Evolutionary conservation across 805 yeast species (phyloP).

Genomic region (Candida dajiaensis): DNA sequence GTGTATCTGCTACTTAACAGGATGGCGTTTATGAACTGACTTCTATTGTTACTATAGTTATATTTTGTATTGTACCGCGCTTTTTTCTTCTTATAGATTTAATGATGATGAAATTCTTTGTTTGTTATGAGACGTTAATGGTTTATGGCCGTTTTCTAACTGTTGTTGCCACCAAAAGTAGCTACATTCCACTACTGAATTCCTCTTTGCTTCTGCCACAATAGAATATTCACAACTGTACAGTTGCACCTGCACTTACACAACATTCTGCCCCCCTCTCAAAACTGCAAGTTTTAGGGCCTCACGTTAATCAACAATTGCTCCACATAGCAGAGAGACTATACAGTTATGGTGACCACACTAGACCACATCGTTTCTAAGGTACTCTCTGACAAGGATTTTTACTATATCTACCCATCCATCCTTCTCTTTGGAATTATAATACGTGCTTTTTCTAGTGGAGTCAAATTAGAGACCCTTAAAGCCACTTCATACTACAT

Average conservation of each 20-base stretch:
- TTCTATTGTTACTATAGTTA: neutral
- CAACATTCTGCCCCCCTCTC: neutral
- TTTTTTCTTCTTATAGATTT: no score
- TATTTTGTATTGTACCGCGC: neutral
- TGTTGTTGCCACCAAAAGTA: no score
- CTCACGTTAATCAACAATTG: neutral
- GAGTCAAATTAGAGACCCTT: neutral
- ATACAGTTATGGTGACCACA: neutral
- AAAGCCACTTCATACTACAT: constrained; percentile 5
- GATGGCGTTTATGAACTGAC: neutral
- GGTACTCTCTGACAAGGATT: neutral
- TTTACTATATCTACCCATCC: constrained; percentile 5
- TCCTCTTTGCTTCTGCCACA: no score
- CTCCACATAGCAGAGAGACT: neutral
- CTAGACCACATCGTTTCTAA: neutral
- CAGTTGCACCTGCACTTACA: no score
- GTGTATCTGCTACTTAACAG: neutral
- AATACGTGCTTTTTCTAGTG: neutral
- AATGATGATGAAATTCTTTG: neutral
- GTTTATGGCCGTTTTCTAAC: no score
- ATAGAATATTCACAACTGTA: no score
- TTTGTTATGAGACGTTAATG: no score
- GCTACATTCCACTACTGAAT: no score
- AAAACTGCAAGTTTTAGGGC: neutral
- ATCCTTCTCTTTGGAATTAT: constrained; percentile 3